A percentile compares a stretch with the other conserved stretches of the same genome.
Conservation (phyloP, 441 rosid species). For the Raphanus hybrid region DNA sequence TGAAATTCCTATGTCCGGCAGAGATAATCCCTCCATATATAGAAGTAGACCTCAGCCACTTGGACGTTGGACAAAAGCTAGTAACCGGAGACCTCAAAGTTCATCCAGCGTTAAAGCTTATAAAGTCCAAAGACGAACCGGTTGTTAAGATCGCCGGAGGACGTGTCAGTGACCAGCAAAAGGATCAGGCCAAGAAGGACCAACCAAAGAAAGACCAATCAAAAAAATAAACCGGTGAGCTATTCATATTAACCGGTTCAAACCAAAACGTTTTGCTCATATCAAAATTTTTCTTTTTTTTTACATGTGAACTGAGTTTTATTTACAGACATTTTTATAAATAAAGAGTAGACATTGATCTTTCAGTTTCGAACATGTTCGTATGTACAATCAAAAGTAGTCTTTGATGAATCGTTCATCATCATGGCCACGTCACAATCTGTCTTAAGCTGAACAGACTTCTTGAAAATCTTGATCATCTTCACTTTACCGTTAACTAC, state of each 20-base stretch:
- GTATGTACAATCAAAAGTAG: neutral
- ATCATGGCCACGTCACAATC: conserved; percentile 24
- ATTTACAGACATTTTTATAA: neutral
- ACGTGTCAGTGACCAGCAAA: conserved; percentile 67
- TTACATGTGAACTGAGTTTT: conserved; percentile 1
- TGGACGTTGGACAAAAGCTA: conserved; percentile 83
- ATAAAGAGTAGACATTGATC: neutral
- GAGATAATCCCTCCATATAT: conserved; percentile 93
- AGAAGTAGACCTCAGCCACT: conserved; percentile 86
- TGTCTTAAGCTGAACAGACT: conserved; percentile 24
- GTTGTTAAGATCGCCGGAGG: conserved; percentile 73
- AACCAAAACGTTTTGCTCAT: conserved; percentile 16
- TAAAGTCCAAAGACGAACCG: conserved; percentile 64
- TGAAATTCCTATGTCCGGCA: conserved; percentile 80
- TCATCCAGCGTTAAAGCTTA: conserved; percentile 76
- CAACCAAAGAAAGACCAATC: neutral
- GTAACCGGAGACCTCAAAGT: conserved; percentile 81
- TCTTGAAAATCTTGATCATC: conserved; percentile 30
- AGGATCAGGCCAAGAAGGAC: conserved; percentile 25
- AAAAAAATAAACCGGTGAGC: conserved; percentile 54
- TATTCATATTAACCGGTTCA: conserved; percentile 2
- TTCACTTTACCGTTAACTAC: conserved; percentile 23
- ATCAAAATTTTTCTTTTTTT: conserved; percentile 11
- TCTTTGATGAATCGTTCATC: conserved; percentile 10
- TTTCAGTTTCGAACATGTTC: conserved; percentile 2